phyloP scores from a whole-genome alignment of 805 yeast genomes.

The Teunomyces barrocoloradensis region DNA sequence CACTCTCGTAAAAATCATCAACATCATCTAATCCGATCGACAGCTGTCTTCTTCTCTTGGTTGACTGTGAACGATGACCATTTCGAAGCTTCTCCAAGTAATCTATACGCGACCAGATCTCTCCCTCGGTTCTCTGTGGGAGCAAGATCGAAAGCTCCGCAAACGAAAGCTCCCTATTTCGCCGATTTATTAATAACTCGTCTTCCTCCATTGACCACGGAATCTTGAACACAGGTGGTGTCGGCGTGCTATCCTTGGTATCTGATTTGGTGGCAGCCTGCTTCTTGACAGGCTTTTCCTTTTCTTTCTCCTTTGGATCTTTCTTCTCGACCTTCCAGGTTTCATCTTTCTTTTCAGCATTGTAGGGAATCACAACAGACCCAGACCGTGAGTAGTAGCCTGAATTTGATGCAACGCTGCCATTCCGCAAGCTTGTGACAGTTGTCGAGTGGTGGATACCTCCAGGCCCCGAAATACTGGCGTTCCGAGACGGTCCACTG shows the following conservation, averaged over 20 bases:
- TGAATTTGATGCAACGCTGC: conserved; percentile 28
- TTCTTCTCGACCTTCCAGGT: conserved; percentile 17
- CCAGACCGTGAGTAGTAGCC: conserved; percentile 39
- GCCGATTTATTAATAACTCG: conserved; percentile 54
- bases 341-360: conserved; percentile 26
- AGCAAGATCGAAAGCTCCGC: conserved; percentile 72
- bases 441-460: conserved; percentile 34
- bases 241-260: not conserved
- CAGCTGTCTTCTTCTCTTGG: conserved; percentile 35
- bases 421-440: conserved; percentile 40
- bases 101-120: conserved; percentile 63
- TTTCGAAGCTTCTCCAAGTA: conserved; percentile 39
- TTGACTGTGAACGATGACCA: conserved; percentile 27
- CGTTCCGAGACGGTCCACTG: conserved; percentile 40
- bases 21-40: conserved; percentile 43
- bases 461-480: conserved; percentile 36
- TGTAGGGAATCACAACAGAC: conserved; percentile 36
- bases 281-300: conserved; percentile 7
- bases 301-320: conserved; percentile 6
- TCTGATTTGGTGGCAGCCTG: not conserved
- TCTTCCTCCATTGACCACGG: conserved; percentile 71
- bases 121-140: conserved; percentile 72
- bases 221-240: conserved; percentile 24
- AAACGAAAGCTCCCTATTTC: conserved; percentile 58
- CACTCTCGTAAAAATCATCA: conserved; percentile 42